Base-by-base conservation (phyloP, 2,329 filamentous ascomycete species). In the Calonectria naviculata region DNA sequence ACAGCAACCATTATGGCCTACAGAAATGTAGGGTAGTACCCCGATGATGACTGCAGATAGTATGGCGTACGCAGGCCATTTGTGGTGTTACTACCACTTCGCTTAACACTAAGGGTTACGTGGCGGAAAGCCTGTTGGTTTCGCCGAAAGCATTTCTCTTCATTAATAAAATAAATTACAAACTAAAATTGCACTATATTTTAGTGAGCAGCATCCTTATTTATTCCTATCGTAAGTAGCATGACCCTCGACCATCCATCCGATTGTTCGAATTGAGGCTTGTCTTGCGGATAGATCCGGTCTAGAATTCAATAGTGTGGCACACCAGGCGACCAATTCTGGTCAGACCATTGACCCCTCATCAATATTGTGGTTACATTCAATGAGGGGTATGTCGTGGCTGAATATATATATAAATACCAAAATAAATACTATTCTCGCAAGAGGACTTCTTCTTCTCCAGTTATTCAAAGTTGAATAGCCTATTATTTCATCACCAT, bases 21-120 rank as follows among this genome's bases (percentile, higher is more conserved):
- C 52, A 58, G 49, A 4, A 19, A 21, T 38, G 52, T 13, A 21
- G 52, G 52, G 52, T 58, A 58, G 31, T 36, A 58, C 31, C 52
- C 52, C 31, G 52, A 58, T 58, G 52, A 58, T 58, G 52, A 58
- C 52, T 58, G 52, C 52, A 58, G 52, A 26, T 58, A 26, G n/a
- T 38, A 36, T 38, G 21, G 52, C 9, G 34, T 56, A 38, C 12
- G 24, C 13, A 58, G 15, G 6, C 52, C 52, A 21, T 26, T 58
- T 58, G 9, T 58, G 52, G 52, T 58, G 31, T 26, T 38, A 19
- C n/a, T 58, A 34, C 34, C 52, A 58, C 52, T 58, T 58, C 52
- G 52, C 52, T 58, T 58, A 58, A 58, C 36, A 13, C 31, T 28
- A n/a, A 10, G 34, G 52, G 38, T 58, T 58, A 58, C 52, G 52